These are phyloP conservation scores for Xylariaceae sp. DNA, from an alignment of 2,329 filamentous ascomycete species.

Conservation along the genomic window DNA sequence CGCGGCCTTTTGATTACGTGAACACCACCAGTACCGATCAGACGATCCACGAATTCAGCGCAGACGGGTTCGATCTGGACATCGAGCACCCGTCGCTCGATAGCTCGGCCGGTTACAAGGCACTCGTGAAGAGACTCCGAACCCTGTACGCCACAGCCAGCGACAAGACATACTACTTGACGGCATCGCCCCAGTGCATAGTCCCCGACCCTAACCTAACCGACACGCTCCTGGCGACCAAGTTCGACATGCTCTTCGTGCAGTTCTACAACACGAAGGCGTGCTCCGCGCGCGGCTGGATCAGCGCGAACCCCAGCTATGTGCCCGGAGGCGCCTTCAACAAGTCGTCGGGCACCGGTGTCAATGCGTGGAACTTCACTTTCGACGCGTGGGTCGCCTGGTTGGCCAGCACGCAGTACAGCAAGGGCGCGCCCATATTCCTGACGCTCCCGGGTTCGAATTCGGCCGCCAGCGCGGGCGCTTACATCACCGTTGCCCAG, in stretches of 20 bases:
- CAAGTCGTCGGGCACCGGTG: constrained; percentile 21
- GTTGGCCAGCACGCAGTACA: constrained; percentile 43
- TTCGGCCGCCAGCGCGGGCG: constrained; percentile 40
- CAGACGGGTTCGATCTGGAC: constrained; percentile 44
- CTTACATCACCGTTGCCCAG: constrained; percentile 45
- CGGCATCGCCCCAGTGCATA: constrained; percentile 55
- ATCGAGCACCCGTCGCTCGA: constrained; percentile 45
- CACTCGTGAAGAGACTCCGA: constrained; percentile 38
- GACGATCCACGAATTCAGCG: constrained; percentile 31
- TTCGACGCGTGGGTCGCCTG: constrained; percentile 52
- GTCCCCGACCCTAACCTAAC: constrained; percentile 46
- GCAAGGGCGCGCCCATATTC: constrained; percentile 52
- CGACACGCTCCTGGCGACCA: constrained; percentile 30
- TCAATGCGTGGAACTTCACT: constrained; percentile 50
- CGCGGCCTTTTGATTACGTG: constrained; percentile 40
- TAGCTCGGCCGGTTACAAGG: constrained; percentile 41
- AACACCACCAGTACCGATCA: constrained; percentile 11
- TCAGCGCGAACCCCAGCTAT: constrained; percentile 41
- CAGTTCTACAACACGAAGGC: constrained; percentile 58
- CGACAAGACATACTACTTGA: constrained; percentile 45
- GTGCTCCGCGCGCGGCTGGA: constrained; percentile 44
- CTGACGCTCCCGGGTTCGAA: constrained; percentile 50
- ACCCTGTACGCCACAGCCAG: constrained; percentile 31
- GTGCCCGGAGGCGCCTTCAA: constrained; percentile 31
- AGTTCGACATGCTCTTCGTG: constrained; percentile 53